These are phyloP conservation scores for Hemisphaericaspora xylanilytica DNA, from an alignment of 1,139 yeast species.

Conservation along the genomic window DNA sequence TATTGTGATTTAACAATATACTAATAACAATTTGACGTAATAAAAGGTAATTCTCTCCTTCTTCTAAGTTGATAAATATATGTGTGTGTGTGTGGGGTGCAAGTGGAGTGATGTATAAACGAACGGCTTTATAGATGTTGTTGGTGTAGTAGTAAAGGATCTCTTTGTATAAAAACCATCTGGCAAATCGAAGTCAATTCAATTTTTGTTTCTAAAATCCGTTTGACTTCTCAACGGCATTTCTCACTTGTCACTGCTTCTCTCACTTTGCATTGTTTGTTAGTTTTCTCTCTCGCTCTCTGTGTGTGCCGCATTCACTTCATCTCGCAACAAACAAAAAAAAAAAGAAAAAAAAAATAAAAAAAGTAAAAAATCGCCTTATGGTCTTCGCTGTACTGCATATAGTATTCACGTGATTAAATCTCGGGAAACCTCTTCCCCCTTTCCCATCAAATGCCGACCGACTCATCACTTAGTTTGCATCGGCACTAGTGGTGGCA, in stretches of 20 bases:
- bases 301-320: too few relatives aligned
- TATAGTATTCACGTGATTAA: slow-evolving; percentile 3
- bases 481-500: not conserved
- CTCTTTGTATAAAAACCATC: too few relatives aligned
- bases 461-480: too few relatives aligned
- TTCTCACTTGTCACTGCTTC: not conserved
- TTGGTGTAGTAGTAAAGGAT: not conserved
- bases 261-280: not conserved
- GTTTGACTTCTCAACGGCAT: not conserved
- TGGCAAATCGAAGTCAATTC: not conserved
- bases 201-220: not conserved
- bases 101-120: not conserved
- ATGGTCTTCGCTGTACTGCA: slow-evolving; percentile 4
- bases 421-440: not conserved
- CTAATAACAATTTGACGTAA: too few relatives aligned
- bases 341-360: not conserved
- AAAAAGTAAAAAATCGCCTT: slow-evolving; percentile 1
- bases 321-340: not conserved
- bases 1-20: too few relatives aligned
- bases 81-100: not conserved
- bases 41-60: too few relatives aligned
- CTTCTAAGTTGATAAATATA: too few relatives aligned
- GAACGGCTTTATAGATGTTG: too few relatives aligned
- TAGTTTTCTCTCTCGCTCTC: too few relatives aligned
- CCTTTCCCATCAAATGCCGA: too few relatives aligned